A percentile compares a stretch with the other conserved stretches of the same genome.
Evolutionary conservation across 768 basidiomycete genomes (phyloP).

Genomic region (Rubroboletus pulcherrimus): DNA sequence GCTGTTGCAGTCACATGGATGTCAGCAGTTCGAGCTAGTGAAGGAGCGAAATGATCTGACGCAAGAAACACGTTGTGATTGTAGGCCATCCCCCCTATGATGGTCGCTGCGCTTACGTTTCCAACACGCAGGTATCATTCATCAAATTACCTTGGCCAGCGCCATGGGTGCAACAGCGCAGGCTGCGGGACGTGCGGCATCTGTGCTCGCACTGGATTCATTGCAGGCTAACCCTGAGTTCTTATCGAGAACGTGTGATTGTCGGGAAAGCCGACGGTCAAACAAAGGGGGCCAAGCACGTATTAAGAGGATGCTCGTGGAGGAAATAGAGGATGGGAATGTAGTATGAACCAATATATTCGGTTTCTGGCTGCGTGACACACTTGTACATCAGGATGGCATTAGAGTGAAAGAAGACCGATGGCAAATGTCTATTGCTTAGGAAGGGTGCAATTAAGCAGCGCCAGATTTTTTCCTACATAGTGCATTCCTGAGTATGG

Average conservation of each 20-base stretch:
- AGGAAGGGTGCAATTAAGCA: constrained; percentile 17
- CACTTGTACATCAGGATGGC: constrained; percentile 6
- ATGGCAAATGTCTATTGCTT: constrained; percentile 3
- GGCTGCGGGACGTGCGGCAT: constrained; percentile 58
- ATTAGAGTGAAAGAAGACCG: background rate
- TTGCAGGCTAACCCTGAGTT: constrained; percentile 63
- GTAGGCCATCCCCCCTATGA: constrained; percentile 34
- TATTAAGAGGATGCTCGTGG: constrained; percentile 28
- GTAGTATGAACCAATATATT: constrained; percentile 7
- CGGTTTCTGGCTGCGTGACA: background rate
- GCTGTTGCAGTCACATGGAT: constrained; percentile 66
- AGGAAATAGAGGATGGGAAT: constrained; percentile 21
- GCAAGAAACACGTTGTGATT: constrained; percentile 45
- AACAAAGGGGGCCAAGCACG: constrained; percentile 39
- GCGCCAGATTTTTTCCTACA: constrained; percentile 40
- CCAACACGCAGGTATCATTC: constrained; percentile 54
- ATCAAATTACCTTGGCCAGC: constrained; percentile 59
- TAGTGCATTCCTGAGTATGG: constrained; percentile 1
- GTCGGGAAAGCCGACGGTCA: constrained; percentile 38
- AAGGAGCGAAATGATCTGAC: constrained; percentile 43
- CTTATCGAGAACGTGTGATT: constrained; percentile 64
- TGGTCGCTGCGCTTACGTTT: constrained; percentile 16
- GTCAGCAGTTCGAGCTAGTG: constrained; percentile 58
- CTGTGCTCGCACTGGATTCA: constrained; percentile 63
- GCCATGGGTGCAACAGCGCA: constrained; percentile 49